Base-by-base conservation (phyloP, 1,284 basidiomycete genomes). In the Cryptococcus sp. region DNA sequence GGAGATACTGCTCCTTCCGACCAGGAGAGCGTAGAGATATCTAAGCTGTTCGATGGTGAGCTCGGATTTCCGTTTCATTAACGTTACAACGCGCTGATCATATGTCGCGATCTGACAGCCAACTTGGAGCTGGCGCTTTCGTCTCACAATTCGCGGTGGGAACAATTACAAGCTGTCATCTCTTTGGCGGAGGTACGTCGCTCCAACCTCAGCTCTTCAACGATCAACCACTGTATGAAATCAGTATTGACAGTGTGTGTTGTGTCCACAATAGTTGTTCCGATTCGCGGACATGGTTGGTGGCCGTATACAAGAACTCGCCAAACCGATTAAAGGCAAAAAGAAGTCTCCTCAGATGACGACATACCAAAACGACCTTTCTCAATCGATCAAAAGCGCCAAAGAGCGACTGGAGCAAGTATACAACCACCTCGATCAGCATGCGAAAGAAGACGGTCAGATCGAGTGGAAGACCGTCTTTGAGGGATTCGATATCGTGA, bases 321-420 rank as follows among this genome's bases (percentile, higher is more conserved):
- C 58, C 6, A 64, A 63, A 38, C 55, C 63, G 3, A 43, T 48
- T 10, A 68, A 69, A 49, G 67, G 67, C 17, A 69, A 69, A 50
- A 71, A 69, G 55, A 63, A 64, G 38, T 51, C 61, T 3, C 41
- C 62, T 8, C 46, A 47, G 1, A 45, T 65, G 0, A 42, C 50
- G 2, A 49, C 55, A 7, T 47, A 65, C 22, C 40, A 54, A 1
- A 42, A 25, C 5, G 54, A 50, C 3, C 20, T 66, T 25, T 10
- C 8, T 35, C 30, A 35, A 35, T 35, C 13, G 30, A 4, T 35
- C 30, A 60, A 58, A 40, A 25, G 23, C 5, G 39, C 51, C 25
- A 56, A 52, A 47, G 54, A 61, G 22, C 57, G 25, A 22, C n/a
- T 61, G 17, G 56, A 58, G 42, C 52, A 52, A 16, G 50, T 66